Evolutionary conservation across 2,329 filamentous ascomycete species (phyloP).

Genomic region (Cytospora leucostoma): DNA sequence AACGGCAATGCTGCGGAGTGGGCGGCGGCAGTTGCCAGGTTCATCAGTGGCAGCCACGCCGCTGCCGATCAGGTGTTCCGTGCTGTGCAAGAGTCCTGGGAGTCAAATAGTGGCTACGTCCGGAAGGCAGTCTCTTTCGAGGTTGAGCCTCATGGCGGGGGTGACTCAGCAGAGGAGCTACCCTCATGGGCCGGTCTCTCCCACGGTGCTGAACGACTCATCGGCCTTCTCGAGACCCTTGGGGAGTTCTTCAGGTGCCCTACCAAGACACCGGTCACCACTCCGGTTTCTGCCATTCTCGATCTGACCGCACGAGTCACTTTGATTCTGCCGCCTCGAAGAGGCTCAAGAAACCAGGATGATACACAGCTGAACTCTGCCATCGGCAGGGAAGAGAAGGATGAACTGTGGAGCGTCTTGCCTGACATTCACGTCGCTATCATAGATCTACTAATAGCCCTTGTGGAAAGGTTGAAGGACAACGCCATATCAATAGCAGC

Average conservation of each 20-base stretch:
- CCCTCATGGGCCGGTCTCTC: conserved; percentile 73
- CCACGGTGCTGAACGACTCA: conserved; percentile 69
- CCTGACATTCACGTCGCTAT: conserved; percentile 73
- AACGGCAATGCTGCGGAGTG: conserved; percentile 77
- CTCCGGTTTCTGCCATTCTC: conserved; percentile 68
- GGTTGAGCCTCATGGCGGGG: conserved; percentile 50
- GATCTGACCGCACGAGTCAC: conserved; percentile 72
- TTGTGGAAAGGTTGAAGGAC: conserved; percentile 60
- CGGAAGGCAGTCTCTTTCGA: conserved; percentile 47
- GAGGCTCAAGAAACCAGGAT: conserved; percentile 49
- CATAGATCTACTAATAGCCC: conserved; percentile 60
- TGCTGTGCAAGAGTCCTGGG: conserved; percentile 79
- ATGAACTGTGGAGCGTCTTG: conserved; percentile 72
- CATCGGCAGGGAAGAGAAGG: conserved; percentile 77
- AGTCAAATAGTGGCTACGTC: conserved; percentile 60
- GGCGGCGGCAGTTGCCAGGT: conserved; percentile 63
- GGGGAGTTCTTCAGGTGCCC: conserved; percentile 62
- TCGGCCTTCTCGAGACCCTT: conserved; percentile 66
- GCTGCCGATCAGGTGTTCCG: conserved; percentile 78
- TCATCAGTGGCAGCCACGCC: conserved; percentile 66
- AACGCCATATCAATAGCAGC: conserved; percentile 62
- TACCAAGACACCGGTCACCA: conserved; percentile 64
- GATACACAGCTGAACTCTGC: conserved; percentile 68
- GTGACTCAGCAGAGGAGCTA: conserved; percentile 52
- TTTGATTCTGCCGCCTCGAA: conserved; percentile 57